Conservation (phyloP, 2,329 filamentous ascomycete species). For the Aspergillus hortae region DNA sequence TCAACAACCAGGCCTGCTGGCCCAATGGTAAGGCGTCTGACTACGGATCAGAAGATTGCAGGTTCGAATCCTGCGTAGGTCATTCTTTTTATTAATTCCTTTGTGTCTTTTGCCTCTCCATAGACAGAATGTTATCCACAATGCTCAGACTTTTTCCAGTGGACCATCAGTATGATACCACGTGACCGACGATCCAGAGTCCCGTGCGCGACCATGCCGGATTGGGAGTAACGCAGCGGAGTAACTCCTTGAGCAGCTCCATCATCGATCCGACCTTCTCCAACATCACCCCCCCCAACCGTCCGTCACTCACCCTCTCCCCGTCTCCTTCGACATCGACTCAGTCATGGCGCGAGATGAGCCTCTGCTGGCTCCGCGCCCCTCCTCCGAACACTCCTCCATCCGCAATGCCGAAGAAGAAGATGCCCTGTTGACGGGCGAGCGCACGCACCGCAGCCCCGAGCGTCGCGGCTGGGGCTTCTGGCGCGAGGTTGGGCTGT, state of each 20-base stretch:
- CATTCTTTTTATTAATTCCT: too few relatives aligned
- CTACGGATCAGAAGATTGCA: too few relatives aligned
- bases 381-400: constrained; percentile 55
- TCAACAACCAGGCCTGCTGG: too few relatives aligned
- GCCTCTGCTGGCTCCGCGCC: constrained; percentile 52
- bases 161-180: not conserved
- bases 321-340: not conserved
- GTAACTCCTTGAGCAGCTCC: not conserved
- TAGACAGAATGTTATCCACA: too few relatives aligned
- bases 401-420: constrained; percentile 58
- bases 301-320: not conserved
- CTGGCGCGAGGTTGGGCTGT: constrained; percentile 72
- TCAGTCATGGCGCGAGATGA: constrained; percentile 41
- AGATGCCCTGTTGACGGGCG: constrained; percentile 59
- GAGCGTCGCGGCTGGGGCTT: constrained; percentile 48
- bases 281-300: not conserved
- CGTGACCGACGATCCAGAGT: constrained; percentile 31
- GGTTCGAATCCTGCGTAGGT: too few relatives aligned
- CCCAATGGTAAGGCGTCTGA: too few relatives aligned
- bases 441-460: constrained; percentile 35
- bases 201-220: constrained; percentile 19
- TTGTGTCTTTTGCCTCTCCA: too few relatives aligned
- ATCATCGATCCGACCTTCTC: not conserved
- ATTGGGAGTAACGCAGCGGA: not conserved
- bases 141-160: not conserved